Conservation (phyloP, 2,329 filamentous ascomycete genomes). For the Fusarium nygamai region DNA sequence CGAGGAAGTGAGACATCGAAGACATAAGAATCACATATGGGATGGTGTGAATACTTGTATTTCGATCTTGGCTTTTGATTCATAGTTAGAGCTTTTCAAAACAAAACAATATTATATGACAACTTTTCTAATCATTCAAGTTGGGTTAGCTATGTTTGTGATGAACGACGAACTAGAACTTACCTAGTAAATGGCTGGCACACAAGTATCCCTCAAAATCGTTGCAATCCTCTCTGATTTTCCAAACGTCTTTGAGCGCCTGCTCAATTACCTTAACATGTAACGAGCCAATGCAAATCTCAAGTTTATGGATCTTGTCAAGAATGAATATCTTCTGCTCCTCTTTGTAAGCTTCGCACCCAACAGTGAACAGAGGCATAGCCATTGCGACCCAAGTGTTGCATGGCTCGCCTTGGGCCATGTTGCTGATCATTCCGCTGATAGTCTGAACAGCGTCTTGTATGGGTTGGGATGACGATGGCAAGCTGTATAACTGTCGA, state of each 20-base stretch:
- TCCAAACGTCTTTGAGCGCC: constrained; percentile 44
- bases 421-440: constrained; percentile 37
- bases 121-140: too few relatives aligned
- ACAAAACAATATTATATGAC: constrained; percentile 44
- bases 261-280: constrained; percentile 41
- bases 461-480: constrained; percentile 30
- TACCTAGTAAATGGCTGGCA: constrained; percentile 36
- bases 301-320: constrained; percentile 42
- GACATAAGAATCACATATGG: too few relatives aligned
- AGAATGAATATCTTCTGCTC: constrained; percentile 35
- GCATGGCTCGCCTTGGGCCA: constrained; percentile 44
- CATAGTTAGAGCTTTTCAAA: neutral
- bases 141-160: too few relatives aligned
- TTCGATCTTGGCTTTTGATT: too few relatives aligned
- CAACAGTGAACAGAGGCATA: constrained; percentile 45
- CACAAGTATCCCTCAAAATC: constrained; percentile 36
- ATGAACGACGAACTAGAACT: too few relatives aligned
- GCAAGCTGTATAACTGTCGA: constrained; percentile 33
- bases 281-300: constrained; percentile 39
- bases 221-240: constrained; percentile 24
- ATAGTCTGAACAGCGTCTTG: constrained; percentile 32
- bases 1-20: too few relatives aligned
- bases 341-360: constrained; percentile 39
- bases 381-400: constrained; percentile 47
- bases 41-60: too few relatives aligned